Base-by-base conservation (phyloP, 345 rosid genomes). In the Aquilaria yunnanensis region DNA sequence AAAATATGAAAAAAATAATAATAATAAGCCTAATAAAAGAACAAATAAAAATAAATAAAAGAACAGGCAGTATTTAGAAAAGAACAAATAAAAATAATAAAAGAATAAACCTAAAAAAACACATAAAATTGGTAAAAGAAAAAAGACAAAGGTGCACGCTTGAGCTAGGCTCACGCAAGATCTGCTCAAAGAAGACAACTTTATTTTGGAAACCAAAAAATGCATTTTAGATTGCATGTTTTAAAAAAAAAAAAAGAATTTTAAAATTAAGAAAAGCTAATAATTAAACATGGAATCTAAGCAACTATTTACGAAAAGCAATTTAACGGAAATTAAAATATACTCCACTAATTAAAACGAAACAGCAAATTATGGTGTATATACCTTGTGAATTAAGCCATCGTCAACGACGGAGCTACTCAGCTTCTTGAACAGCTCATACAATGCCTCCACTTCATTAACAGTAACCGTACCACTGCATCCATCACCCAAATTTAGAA, bases 331-430 rank as follows among this genome's bases (percentile, higher is more conserved):
- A 23, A 23, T 23, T 23, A 23, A 23, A 23, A 23, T 23, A 23
- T 23, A 23, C 23, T 23, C 23, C 23, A 23, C 23, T 23, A 23
- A 23, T 16, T 16, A 16, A 16, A 16, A 16, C 16, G 9, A 34
- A 60, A 16, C 16, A 16, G 16, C 16, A 16, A 16, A 16, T 54
- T 48, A 51, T 53, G 16, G 51, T 57, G 33, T 6, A 55, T 49
- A 31, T 63, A 90, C 97, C 90, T 90, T 90, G 74, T 89, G 93
- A 62, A 89, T 84, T 60, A 84, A 71, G n/a, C 88, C 87, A 32
- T 86, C 96, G 47, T 82, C 79, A 47, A 85, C 70, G 48, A 90
- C 78, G 0, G 88, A 87, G 70, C 76, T 72, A 54, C 95, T 85
- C 61, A 87, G 46, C 71, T 78, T 83, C 88, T 83, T 82, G 71